Percentiles rank a stretch among this genome's conserved stretches.
Evolutionary conservation across 805 yeast species (phyloP).

Genomic region (Candida oleophila): DNA sequence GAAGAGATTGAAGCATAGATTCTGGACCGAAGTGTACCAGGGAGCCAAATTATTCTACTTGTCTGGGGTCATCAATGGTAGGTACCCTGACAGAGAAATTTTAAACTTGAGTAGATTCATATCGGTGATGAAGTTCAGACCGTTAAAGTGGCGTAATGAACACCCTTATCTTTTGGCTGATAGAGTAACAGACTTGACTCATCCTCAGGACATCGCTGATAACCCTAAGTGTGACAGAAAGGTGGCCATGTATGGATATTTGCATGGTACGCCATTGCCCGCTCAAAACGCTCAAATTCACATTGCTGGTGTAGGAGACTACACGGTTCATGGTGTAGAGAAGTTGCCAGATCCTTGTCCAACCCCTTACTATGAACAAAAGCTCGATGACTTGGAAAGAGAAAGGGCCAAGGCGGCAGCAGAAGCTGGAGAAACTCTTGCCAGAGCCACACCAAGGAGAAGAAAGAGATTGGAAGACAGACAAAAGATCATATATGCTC

Average conservation of each 20-base stretch:
- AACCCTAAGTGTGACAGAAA: slow-evolving; percentile 85
- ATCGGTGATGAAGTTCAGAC: slow-evolving; percentile 96
- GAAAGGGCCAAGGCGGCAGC: slow-evolving; percentile 68
- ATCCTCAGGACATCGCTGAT: slow-evolving; percentile 76
- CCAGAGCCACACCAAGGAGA: slow-evolving; percentile 54
- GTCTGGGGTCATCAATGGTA: slow-evolving; percentile 93
- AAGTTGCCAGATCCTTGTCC: slow-evolving; percentile 98
- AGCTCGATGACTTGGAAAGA: slow-evolving; percentile 75
- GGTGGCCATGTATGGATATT: slow-evolving; percentile 88
- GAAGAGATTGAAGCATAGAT: slow-evolving; percentile 86
- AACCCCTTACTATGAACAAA: slow-evolving; percentile 89
- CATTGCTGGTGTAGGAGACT: slow-evolving; percentile 95
- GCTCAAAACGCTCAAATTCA: slow-evolving; percentile 73
- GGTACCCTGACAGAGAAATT: slow-evolving; percentile 97
- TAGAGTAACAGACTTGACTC: slow-evolving; percentile 90
- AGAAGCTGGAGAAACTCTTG: slow-evolving; percentile 53
- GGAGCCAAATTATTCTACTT: slow-evolving; percentile 95
- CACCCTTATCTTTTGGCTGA: slow-evolving; percentile 94
- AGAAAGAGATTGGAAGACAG: slow-evolving; percentile 91
- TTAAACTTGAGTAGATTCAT: slow-evolving; percentile 88
- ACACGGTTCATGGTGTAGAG: slow-evolving; percentile 71
- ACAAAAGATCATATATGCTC: slow-evolving; percentile 93
- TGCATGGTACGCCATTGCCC: slow-evolving; percentile 90
- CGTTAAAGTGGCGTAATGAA: slow-evolving; percentile 98
- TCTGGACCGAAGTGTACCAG: slow-evolving; percentile 98